A percentile compares a stretch with the other conserved stretches of the same genome.
Evolutionary conservation across 805 yeast genomes (phyloP).

Genomic region (Yarrowia osloensis): DNA sequence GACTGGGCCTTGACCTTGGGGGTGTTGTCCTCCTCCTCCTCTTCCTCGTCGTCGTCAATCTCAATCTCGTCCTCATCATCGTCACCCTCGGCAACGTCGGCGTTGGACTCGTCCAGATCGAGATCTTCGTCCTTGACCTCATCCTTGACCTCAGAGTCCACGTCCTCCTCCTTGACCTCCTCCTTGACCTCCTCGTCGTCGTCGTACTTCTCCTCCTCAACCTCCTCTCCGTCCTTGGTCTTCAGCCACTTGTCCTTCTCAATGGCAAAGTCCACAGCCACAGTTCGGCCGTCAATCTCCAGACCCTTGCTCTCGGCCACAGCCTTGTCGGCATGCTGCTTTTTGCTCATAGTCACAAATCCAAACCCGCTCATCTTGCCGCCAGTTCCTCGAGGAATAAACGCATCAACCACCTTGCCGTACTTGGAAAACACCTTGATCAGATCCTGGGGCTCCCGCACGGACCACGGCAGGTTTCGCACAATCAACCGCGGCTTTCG

Average conservation of each 20-base stretch:
- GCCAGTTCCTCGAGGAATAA: constrained; percentile 82
- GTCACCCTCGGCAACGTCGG: constrained; percentile 39
- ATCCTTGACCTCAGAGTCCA: constrained; percentile 25
- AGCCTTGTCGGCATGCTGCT: constrained; percentile 75
- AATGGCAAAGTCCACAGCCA: constrained; percentile 91
- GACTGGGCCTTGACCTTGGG: constrained; percentile 39
- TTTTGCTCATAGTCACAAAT: constrained; percentile 84
- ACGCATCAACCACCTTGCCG: constrained; percentile 87
- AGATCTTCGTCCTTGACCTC: constrained; percentile 39
- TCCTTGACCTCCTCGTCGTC: constrained; percentile 48
- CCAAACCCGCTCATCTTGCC: constrained; percentile 95
- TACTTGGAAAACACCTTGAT: constrained; percentile 68
- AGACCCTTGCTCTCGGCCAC: constrained; percentile 72
- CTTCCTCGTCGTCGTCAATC: constrained; percentile 45
- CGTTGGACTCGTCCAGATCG: constrained; percentile 41
- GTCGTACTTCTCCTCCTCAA: constrained; percentile 44
- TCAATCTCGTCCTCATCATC: constrained; percentile 39
- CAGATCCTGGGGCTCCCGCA: constrained; percentile 72
- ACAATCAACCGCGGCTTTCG: constrained; percentile 85
- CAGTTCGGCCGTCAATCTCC: constrained; percentile 84
- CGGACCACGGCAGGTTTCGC: constrained; percentile 95
- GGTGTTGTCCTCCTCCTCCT: constrained; percentile 38
- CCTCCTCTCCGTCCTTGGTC: constrained; percentile 48
- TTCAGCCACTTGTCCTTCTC: constrained; percentile 83
- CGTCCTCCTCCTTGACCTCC: constrained; percentile 46